phyloP scores from a whole-genome alignment of 2,329 filamentous ascomycete species.

The Aaosphaeria pasadenensis region DNA sequence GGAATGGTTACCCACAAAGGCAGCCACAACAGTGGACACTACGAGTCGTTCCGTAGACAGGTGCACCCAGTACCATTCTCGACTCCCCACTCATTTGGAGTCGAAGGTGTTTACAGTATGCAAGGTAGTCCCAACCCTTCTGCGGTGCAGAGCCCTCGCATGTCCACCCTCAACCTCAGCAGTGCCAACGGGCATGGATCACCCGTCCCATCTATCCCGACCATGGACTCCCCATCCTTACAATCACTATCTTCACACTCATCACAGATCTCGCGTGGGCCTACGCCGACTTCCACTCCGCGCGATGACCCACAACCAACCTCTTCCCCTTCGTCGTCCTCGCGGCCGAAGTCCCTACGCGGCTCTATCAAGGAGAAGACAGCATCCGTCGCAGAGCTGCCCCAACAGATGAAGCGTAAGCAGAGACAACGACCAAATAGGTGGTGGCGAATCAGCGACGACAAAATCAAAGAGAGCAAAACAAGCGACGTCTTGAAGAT shows the following conservation, averaged over 20 bases:
- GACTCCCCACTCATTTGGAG: conserved; percentile 75
- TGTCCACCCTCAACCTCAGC: conserved; percentile 33
- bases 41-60: conserved; percentile 92
- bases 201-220: conserved; percentile 18
- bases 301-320: conserved; percentile 19
- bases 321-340: conserved; percentile 13
- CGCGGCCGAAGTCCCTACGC: conserved; percentile 20
- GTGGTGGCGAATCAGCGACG: conserved; percentile 98
- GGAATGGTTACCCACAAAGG: conserved; percentile 92
- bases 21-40: conserved; percentile 93
- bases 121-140: conserved; percentile 52
- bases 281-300: conserved; percentile 17
- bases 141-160: conserved; percentile 47
- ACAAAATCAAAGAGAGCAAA: conserved; percentile 92
- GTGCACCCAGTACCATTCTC: conserved; percentile 75
- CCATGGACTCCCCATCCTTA: conserved; percentile 27
- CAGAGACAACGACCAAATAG: conserved; percentile 62
- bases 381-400: conserved; percentile 44
- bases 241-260: conserved; percentile 34
- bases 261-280: conserved; percentile 21
- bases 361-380: conserved; percentile 32
- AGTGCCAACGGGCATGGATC: conserved; percentile 21
- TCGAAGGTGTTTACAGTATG: conserved; percentile 67
- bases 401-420: conserved; percentile 49
- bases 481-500: conserved; percentile 87